A percentile compares a stretch with the other conserved stretches of the same genome.
Conservation (phyloP, 805 yeast genomes). For the Yarrowia sp. region DNA sequence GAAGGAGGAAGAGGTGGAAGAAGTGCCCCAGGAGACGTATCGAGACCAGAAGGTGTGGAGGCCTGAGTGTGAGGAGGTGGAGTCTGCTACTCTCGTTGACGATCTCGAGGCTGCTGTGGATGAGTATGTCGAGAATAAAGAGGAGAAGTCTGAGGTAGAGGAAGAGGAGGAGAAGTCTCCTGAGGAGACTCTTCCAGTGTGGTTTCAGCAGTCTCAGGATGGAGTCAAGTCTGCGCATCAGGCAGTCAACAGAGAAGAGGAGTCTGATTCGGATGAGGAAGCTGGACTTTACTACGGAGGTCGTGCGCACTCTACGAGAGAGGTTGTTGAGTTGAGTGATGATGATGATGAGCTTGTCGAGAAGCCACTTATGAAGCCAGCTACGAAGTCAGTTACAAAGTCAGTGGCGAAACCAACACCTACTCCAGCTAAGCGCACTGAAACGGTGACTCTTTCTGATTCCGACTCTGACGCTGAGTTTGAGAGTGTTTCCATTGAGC, state of each 20-base stretch:
- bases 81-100: not conserved
- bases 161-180: not conserved
- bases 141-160: not conserved
- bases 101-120: not conserved
- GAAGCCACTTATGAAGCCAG: not conserved
- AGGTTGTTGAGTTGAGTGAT: not conserved
- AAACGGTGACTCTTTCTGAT: not conserved
- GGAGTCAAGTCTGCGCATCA: not conserved
- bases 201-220: constrained; percentile 1
- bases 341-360: not conserved
- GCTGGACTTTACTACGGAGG: constrained; percentile 4
- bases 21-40: not conserved
- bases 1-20: not conserved
- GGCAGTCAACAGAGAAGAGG: not conserved
- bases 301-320: not conserved
- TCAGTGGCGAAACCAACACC: not conserved
- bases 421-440: not conserved
- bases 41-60: constrained; percentile 13
- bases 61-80: not conserved
- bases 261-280: constrained; percentile 6
- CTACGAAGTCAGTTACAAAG: too few relatives aligned
- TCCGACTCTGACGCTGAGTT: constrained; percentile 11
- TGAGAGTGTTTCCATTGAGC: not conserved
- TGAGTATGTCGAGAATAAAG: not conserved
- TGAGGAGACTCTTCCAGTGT: not conserved